Conservation (phyloP, 202 grass and related monocot genomes). For the Carex arenaria region DNA sequence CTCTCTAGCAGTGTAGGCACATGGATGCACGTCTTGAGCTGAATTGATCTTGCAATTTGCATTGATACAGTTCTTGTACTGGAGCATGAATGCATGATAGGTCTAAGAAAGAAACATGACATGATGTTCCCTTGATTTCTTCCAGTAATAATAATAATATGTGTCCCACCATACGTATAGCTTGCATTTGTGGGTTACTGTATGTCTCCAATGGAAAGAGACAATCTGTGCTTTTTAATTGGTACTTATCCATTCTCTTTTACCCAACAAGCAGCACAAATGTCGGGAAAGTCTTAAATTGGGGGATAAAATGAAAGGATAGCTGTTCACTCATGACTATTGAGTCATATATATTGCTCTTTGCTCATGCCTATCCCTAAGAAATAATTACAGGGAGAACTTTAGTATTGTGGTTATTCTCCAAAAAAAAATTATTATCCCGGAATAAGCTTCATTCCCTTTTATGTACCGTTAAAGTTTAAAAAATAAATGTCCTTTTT, state of each 20-base stretch:
- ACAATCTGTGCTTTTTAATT: not conserved
- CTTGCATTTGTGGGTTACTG: not conserved
- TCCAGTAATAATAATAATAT: not conserved
- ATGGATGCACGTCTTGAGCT: conserved; percentile 3
- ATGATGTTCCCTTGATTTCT: conserved; percentile 10
- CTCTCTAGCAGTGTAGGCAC: not conserved
- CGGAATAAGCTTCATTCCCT: not conserved
- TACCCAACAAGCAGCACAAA: not conserved
- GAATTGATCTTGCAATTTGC: conserved; percentile 13
- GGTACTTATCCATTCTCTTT: conserved; percentile 15
- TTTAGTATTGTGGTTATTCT: not conserved
- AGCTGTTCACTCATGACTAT: not conserved
- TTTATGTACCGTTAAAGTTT: not conserved
- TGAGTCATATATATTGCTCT: not conserved
- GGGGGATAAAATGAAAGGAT: not conserved
- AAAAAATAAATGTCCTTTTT: no score
- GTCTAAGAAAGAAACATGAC: not conserved
- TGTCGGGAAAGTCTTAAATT: conserved; percentile 6
- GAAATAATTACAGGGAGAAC: not conserved
- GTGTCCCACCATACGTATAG: conserved; percentile 13
- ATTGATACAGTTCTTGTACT: not conserved
- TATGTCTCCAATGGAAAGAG: not conserved
- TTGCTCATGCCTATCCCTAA: no score
- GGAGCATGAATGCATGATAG: not conserved
- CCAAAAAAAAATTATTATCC: not conserved